Evolutionary conservation across 352 stramenopile species (phyloP), one percentile per base, ranked within the genome.

Genomic region (Phytophthora pinifolia): DNA sequence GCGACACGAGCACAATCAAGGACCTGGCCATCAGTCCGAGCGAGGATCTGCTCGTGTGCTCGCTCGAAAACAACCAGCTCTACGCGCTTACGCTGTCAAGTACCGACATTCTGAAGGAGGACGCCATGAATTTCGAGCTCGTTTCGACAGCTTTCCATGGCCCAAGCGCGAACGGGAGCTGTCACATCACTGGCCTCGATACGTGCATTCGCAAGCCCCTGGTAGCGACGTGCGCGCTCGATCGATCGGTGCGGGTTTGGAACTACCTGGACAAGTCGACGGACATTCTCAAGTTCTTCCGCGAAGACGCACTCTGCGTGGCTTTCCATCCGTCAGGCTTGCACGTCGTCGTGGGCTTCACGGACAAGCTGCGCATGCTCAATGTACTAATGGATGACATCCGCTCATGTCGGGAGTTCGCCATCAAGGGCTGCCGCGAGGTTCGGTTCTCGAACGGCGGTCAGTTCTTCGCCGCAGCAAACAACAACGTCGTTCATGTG

Each of bases 381-480:
- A 97, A 98, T 55, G 84, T 98, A 17, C 70, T 98, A 15, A 96
- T 98, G 83, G 92, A 98, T 56, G 92, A 98, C 46, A 86, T 98
- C 30, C 74, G 88, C 0, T 66, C 84, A 29, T 97, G 89, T 37
- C 86, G 92, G 6, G 91, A 98, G 54, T 88, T 98, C 42, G 53
- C 84, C 1, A 85, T 98, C 63, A 98, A 98, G 62, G 70, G 73
- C 3, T 98, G 94, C 60, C 70, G 78, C 27, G 90, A 98, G 70
- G 86, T 95, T 41, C 76, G 83, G 10, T 98, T 98, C 64, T 91
- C 81, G 37, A 77, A 96, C 47, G 92, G 92, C 4, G 89, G 90
- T 0, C 87, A 98, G 54, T 96, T 86, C 48, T 97, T 97, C 32
- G 90, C 92, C 2, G 86, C 87, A 1, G 86, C 74, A 5, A 92